Base-by-base conservation (phyloP, 768 basidiomycete species). In the Trametes gibbosa region DNA sequence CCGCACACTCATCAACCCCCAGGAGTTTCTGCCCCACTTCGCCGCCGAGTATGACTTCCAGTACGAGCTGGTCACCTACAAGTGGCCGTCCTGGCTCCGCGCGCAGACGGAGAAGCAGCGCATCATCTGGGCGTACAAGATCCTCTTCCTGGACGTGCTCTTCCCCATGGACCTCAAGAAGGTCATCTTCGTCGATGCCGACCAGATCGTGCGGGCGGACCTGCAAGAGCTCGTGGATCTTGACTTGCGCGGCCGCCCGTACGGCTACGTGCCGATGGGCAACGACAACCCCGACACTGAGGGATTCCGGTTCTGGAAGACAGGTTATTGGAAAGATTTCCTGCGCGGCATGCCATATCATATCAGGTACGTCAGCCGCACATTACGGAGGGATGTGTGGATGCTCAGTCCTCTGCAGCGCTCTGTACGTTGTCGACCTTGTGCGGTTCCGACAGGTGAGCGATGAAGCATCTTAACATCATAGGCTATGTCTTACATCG, bases 111-210 rank as follows among this genome's bases (percentile, higher is more conserved):
- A 99, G 76, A 99, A 99, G 73, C 97, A 99, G 72, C 84, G 97
- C 10, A 89, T 96, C 56, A 99, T 99, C 65, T 98, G 97, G 97
- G 96, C 92, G 0, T 99, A 98, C 80, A 98, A 99, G 76, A 99
- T 99, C 63, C 86, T 99, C 42, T 99, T 99, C 83, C 84, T 99
- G 16, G 97, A 99, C 66, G 95, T 98, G 16, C 83, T 98, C 7
- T 99, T 99, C 83, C 97, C 97, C 1, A 95, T 98, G 89, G 92
- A 96, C 73, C 84, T 99, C 58, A 95, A 98, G 77, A 97, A 97
- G 71, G 96, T 99, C 62, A 95, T 99, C 65, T 98, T 99, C 69
- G 96, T 99, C 50, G 97, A 98, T 69, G 96, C 96, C 0, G 94
- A 96, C 71, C 93, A 95, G 75, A 98, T 99, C 59, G 95, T 99